Evolutionary conservation across 208 protist species (phyloP), one percentile per base, ranked within the genome.

Genomic region (Leishmania tarentolae): DNA sequence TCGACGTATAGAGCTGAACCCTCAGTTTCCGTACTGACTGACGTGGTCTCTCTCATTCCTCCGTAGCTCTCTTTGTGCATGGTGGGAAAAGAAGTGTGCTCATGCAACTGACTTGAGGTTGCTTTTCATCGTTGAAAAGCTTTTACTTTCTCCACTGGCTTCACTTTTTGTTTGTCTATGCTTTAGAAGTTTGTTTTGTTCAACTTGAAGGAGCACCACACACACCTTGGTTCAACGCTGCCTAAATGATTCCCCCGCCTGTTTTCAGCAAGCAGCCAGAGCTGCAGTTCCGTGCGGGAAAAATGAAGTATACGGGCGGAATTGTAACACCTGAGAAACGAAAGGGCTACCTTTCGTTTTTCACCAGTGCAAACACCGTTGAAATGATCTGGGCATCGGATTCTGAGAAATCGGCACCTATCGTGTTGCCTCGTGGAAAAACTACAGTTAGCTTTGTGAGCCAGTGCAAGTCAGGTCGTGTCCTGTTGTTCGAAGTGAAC

Each of bases 391-490:
- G 93, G 85, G 71, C 73, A 21, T 80, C 76, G 3, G 82, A 88
- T 46, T 46, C 63, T 6, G 81, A 89, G 50, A 78, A 57, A 17
- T 61, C 79, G 21, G 9, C 69, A 5, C 69, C 86, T 3, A 42
- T 89, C 44, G 9, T 63, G 13, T 70, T 89, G 44, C 82, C 82
- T 24, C 82, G 83, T 15, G 86, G 82, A 4, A 83, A 89, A 35
- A 84, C 80, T 13, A 84, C n/a, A 0, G 86, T 83, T 37, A 80
- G 79, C 53, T 89, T 85, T 81, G 91, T 95, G 3, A 86, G 90
- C 21, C 88, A 95, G 74, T 96, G 92, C 81, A 94, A 83, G 13
- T 94, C 91, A 31, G 94, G 94, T 28, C 85, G 92, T 44, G 90
- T 97, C 5, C 61, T 96, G 9, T 73, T 96, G 7, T 91, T 97